Evolutionary conservation across 1,139 yeast species (phyloP).

Genomic region (Taphrina pruni): DNA sequence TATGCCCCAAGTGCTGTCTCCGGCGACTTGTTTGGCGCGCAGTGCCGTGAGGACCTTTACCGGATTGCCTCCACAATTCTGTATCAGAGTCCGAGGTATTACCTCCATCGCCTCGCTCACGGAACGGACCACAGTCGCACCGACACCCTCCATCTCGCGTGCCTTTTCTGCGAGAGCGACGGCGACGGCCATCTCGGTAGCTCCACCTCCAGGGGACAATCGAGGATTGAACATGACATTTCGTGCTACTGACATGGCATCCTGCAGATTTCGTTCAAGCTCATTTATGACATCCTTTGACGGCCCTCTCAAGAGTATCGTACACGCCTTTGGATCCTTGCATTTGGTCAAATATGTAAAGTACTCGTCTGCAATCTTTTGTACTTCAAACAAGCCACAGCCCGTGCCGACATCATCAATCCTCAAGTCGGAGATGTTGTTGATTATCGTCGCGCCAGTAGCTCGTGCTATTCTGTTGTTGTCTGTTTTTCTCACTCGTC

Average conservation of each 20-base stretch:
- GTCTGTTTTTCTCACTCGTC: conserved; percentile 95
- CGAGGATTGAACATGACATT: conserved; percentile 95
- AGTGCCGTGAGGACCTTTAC: conserved; percentile 85
- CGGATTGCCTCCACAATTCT: conserved; percentile 97
- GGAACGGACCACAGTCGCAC: conserved; percentile 98
- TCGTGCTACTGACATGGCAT: conserved; percentile 97
- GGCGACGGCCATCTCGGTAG: conserved; percentile 98
- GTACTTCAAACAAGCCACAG: conserved; percentile 92
- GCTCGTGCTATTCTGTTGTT: conserved; percentile 97
- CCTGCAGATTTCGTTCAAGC: conserved; percentile 95
- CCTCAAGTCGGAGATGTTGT: conserved; percentile 90
- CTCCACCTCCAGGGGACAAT: conserved; percentile 98
- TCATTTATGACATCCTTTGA: conserved; percentile 96
- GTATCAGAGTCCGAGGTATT: conserved; percentile 93
- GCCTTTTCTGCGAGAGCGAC: conserved; percentile 89
- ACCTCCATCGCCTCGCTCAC: conserved; percentile 99
- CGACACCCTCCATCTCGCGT: conserved; percentile 88
- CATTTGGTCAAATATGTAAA: conserved; percentile 85
- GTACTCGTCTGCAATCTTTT: conserved; percentile 96
- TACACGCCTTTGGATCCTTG: conserved; percentile 88
- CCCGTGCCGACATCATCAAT: conserved; percentile 86
- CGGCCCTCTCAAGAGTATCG: conserved; percentile 90
- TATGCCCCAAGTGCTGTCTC: conserved; percentile 75
- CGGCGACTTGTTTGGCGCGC: conserved; percentile 92
- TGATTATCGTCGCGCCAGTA: conserved; percentile 96